Percentiles rank a stretch among this genome's conserved stretches.
Conservation (phyloP, 192 early-diverging fungal genomes). For the Backusella australiensis region DNA sequence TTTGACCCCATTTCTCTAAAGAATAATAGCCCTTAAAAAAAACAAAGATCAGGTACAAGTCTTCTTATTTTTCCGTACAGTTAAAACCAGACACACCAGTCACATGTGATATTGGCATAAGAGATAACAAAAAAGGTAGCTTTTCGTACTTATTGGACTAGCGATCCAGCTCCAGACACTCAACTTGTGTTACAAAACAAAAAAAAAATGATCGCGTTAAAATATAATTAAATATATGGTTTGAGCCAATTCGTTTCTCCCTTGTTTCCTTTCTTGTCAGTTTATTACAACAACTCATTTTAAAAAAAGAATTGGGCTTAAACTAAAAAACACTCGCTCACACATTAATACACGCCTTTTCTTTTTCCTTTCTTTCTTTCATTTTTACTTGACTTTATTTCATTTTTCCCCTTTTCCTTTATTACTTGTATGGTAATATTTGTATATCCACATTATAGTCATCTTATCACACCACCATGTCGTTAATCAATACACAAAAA, state of each 20-base stretch:
- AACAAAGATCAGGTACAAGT: neutral
- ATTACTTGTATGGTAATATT: conserved; percentile 8
- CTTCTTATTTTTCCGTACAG: neutral
- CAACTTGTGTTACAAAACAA: neutral
- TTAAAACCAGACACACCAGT: neutral
- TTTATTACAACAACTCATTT: conserved; percentile 1
- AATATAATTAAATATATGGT: conserved; percentile 10
- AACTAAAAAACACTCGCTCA: neutral
- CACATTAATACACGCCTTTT: neutral
- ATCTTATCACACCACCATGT: conserved; percentile 8
- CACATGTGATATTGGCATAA: conserved; percentile 15
- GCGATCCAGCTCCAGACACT: conserved; percentile 15
- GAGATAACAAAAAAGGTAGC: conserved; percentile 7
- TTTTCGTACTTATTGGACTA: conserved; percentile 2
- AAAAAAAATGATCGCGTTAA: conserved; percentile 12
- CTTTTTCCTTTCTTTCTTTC: neutral
- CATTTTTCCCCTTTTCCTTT: neutral
- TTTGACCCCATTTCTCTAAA: neutral
- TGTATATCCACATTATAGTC: conserved; percentile 10
- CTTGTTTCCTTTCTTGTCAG: conserved; percentile 1
- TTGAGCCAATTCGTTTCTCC: neutral
- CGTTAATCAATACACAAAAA: conserved; percentile 1
- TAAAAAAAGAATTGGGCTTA: neutral
- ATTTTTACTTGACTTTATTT: neutral
- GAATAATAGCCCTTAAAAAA: neutral